phyloP scores from a whole-genome alignment of 2,329 filamentous ascomycete genomes.

The Didymosphaeria variabile region DNA sequence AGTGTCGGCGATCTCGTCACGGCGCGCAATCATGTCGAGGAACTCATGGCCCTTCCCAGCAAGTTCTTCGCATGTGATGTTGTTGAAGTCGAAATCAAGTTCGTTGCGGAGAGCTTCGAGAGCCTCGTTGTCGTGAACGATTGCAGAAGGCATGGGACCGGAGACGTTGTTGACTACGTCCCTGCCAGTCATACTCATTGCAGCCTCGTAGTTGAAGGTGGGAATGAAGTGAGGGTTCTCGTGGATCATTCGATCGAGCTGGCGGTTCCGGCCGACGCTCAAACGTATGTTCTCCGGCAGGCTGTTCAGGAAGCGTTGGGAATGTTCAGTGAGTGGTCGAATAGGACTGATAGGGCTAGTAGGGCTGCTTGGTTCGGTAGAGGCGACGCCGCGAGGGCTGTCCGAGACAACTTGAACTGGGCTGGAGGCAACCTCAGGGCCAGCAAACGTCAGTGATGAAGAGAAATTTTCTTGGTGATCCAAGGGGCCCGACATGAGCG shows the following conservation, averaged over 20 bases:
- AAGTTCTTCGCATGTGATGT: neutral
- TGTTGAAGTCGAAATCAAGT: neutral
- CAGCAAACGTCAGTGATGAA: neutral
- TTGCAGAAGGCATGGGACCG: neutral
- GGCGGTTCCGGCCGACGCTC: neutral
- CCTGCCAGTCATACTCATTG: neutral
- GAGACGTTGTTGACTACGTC: conserved; percentile 1
- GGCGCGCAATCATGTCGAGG: neutral
- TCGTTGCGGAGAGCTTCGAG: neutral
- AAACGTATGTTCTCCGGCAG: neutral
- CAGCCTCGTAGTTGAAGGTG: neutral
- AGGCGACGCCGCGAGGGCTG: neutral
- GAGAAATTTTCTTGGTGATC: neutral
- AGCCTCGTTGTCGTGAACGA: neutral
- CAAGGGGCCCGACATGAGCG: too few species aligned
- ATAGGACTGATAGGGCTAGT: too few species aligned
- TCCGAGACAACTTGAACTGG: neutral
- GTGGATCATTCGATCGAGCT: neutral
- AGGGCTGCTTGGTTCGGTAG: neutral
- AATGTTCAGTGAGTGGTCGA: neutral
- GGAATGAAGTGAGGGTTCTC: conserved; percentile 2
- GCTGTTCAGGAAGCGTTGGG: neutral
- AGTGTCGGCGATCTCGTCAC: neutral
- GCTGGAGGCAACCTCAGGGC: neutral
- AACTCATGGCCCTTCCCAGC: neutral